Percentiles rank a stretch among this genome's conserved stretches.
Conservation (phyloP, 306 rosid genomes). For the Pyrus communis region DNA sequence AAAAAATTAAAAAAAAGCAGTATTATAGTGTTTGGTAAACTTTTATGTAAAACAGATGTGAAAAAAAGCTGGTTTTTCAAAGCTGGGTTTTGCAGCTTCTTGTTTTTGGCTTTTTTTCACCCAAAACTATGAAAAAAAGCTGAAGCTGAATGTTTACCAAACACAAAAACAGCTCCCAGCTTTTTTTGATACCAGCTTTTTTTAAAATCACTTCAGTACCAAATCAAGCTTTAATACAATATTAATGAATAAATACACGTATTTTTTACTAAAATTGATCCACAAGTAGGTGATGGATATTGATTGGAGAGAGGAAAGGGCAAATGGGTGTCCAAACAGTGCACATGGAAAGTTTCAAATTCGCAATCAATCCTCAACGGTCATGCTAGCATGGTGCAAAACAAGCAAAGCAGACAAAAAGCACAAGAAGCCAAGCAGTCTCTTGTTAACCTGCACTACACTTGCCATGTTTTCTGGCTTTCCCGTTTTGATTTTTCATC, state of each 20-base stretch:
- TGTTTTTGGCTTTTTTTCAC: no score
- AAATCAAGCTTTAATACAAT: no score
- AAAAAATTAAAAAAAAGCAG: no score
- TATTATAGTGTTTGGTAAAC: no score
- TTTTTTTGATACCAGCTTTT: no score
- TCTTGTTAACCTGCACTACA: not conserved
- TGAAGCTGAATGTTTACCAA: no score
- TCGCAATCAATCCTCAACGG: constrained; percentile 45
- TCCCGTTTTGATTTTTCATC: constrained; percentile 11
- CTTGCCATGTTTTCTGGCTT: constrained; percentile 34
- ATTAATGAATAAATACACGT: not conserved
- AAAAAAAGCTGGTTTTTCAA: no score
- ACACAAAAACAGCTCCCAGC: no score
- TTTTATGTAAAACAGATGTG: no score
- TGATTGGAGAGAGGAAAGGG: not conserved
- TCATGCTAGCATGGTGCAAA: not conserved
- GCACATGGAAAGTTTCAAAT: constrained; percentile 43
- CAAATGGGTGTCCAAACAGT: constrained; percentile 11
- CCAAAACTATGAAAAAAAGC: no score
- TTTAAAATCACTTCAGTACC: no score
- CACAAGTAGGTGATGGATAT: not conserved
- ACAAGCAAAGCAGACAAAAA: constrained; percentile 14
- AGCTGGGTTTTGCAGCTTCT: no score
- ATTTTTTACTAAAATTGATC: not conserved
- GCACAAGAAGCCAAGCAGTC: constrained; percentile 13